A percentile compares a stretch with the other conserved stretches of the same genome.
phyloP scores from a whole-genome alignment of 2,329 filamentous ascomycete genomes.

The Zymoseptoria crescenta region DNA sequence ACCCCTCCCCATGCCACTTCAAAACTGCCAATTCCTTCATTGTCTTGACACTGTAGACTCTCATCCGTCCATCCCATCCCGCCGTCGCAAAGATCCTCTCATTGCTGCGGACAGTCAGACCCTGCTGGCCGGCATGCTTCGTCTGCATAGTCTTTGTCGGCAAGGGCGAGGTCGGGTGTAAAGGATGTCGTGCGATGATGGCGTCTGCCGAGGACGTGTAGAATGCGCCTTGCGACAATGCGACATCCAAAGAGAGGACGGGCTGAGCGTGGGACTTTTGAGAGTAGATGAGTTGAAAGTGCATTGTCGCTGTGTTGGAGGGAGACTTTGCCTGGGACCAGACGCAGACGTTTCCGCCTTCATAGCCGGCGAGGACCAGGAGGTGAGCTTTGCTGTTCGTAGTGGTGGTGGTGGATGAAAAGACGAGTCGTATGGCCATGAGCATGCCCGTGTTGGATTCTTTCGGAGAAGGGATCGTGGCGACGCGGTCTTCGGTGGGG shows the following conservation, averaged over 20 bases:
- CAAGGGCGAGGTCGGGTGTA: conserved; percentile 31
- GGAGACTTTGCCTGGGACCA: conserved; percentile 34
- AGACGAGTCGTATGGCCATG: conserved; percentile 63
- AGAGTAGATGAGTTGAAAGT: conserved; percentile 54
- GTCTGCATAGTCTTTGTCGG: conserved; percentile 50
- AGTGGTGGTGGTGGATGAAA: conserved; percentile 20
- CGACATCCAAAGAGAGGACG: conserved; percentile 55
- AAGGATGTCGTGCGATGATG: conserved; percentile 65
- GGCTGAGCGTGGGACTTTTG: conserved; percentile 69
- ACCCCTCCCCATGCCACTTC: conserved; percentile 88
- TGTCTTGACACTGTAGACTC: conserved; percentile 69
- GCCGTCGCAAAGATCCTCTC: conserved; percentile 79
- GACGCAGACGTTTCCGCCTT: conserved; percentile 66
- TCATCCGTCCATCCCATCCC: conserved; percentile 77
- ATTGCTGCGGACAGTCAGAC: conserved; percentile 67
- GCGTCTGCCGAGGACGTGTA: conserved; percentile 79
- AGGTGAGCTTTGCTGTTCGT: conserved; percentile 36
- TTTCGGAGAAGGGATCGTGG: conserved; percentile 47
- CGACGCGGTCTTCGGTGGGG: conserved; percentile 63
- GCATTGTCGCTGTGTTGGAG: conserved; percentile 34
- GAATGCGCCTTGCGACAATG: conserved; percentile 48
- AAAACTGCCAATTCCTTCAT: conserved; percentile 84
- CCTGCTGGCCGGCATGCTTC: conserved; percentile 85
- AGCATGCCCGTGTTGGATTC: conserved; percentile 64
- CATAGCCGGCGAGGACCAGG: conserved; percentile 69